phyloP scores from a whole-genome alignment of 306 rosid genomes.

The Albizia julibrissin region DNA sequence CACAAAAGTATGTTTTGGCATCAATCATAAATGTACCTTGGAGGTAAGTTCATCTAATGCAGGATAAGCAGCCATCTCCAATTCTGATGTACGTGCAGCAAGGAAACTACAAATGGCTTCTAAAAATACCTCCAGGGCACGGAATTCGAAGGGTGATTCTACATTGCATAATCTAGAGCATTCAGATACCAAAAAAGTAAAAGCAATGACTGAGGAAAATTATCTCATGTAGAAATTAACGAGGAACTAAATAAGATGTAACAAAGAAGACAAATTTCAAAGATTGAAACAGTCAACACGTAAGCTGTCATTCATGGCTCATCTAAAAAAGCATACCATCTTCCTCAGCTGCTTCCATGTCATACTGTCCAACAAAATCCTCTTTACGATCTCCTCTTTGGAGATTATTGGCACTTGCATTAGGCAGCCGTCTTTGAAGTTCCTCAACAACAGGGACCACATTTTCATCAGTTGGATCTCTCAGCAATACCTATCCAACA shows the following conservation, averaged over 20 bases:
- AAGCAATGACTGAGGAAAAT: constrained; percentile 15
- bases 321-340: not conserved
- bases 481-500: constrained; percentile 71
- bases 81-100: constrained; percentile 89
- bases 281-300: constrained; percentile 22
- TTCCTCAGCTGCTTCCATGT: constrained; percentile 15
- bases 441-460: constrained; percentile 91
- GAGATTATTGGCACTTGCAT: constrained; percentile 25
- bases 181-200: constrained; percentile 31
- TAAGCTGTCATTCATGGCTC: not conserved
- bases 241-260: constrained; percentile 15
- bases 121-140: constrained; percentile 93
- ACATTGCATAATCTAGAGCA: constrained; percentile 47
- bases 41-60: constrained; percentile 94
- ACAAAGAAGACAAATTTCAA: constrained; percentile 22
- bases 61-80: constrained; percentile 95
- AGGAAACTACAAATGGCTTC: constrained; percentile 97
- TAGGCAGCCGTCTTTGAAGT: constrained; percentile 82
- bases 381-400: constrained; percentile 28
- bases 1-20: not conserved
- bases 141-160: constrained; percentile 97
- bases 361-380: constrained; percentile 3
- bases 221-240: not conserved
- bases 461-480: constrained; percentile 79
- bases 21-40: constrained; percentile 53